Conservation (phyloP, 257 asterid species). For the Schizonepeta tenuifolia region DNA sequence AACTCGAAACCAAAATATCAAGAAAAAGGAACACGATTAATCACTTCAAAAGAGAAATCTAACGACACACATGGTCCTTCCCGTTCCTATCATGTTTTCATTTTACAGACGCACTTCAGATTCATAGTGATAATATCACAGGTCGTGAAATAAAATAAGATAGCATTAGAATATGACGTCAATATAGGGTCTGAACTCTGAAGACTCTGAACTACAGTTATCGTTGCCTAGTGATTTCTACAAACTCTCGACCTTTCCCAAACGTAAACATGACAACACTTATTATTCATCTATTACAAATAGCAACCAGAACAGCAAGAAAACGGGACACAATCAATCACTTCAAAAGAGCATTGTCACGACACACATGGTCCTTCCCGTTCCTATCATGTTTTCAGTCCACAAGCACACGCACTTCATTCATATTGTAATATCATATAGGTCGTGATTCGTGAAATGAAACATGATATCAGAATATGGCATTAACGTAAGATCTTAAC, state of each 20-base stretch:
- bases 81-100: background rate
- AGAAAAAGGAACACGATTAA: background rate
- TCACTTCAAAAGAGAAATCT: background rate
- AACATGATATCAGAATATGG: background rate
- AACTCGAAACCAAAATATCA: slow-evolving; percentile 20
- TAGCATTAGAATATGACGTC: background rate
- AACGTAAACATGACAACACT: background rate
- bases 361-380: background rate
- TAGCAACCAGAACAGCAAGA: slow-evolving; percentile 24
- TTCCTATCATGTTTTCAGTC: background rate
- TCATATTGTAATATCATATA: background rate
- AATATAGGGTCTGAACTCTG: background rate
- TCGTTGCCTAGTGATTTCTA: background rate
- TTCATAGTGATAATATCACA: background rate
- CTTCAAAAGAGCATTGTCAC: background rate
- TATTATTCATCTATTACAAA: background rate
- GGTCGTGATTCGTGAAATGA: background rate
- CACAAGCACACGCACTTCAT: too few species aligned
- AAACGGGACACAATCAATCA: background rate
- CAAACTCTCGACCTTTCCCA: background rate
- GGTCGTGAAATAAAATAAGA: background rate
- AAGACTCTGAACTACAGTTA: background rate
- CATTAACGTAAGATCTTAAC: background rate
- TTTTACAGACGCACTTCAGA: background rate
- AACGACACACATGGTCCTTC: background rate